Evolutionary conservation across 345 rosid genomes (phyloP), one percentile per base, ranked within the genome.

Genomic region (Rhodomyrtus tomentosa): DNA sequence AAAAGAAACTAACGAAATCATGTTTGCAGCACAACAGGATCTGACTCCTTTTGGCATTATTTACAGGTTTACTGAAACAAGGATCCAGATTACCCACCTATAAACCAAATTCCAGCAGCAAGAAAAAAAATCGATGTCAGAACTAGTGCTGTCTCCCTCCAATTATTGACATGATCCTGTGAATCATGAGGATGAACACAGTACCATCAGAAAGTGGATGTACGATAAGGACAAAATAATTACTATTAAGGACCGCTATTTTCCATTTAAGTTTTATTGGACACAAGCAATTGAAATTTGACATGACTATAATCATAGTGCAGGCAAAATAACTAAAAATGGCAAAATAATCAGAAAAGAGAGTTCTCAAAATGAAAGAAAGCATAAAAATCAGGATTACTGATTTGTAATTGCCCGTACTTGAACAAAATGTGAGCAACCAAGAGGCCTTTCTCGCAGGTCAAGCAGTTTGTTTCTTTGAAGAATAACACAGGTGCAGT

Each of bases 131-230:
- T 54, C 73, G 94, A 88, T 52, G 99, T 95, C 85, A 98, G 90
- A 72, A 92, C 88, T 83, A 96, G 98, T 68, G 99, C 84, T n/a
- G 98, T 96, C 86, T 73, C 81, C 90, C 98, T 93, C 99, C 99
- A 95, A 82, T 90, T 91, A 90, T 93, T 87, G 21, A 93, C 84
- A 72, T 84, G 89, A 87, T 96, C 99, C 96, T 96, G 91, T 53
- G 83, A 50, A 86, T n/a, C 79, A 68, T 18, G 79, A 36, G 79
- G 24, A 68, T 36, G 45, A 68, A 68, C 79, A 68, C 24, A 68
- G 18, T 18, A 32, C 79, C 79, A 68, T 68, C 79, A 68, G 45
- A 68, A 68, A 68, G 79, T 36, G 79, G 79, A 36, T 68, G 45
- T 8, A 68, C 36, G 79, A 68, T 40, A 68, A 32, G 1, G 45